Evolutionary conservation across 352 stramenopile species (phyloP), one percentile per base, ranked within the genome.

Genomic region (Phytophthora citricola): DNA sequence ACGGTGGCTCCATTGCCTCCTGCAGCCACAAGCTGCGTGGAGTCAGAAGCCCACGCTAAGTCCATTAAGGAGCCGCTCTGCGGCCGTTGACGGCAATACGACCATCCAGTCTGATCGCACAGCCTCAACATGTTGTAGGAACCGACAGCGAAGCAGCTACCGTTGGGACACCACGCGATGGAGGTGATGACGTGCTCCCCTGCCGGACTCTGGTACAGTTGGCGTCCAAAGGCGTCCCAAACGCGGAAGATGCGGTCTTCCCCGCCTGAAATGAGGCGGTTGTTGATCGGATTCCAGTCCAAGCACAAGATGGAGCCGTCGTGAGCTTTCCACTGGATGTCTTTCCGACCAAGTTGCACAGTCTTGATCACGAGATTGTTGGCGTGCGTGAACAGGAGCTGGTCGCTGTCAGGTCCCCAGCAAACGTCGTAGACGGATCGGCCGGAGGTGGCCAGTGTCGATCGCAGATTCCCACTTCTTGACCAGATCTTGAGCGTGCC

Each of bases 281-380:
- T 93, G 62, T 94, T 97, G 48, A 97, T 96, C 39, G 86, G 78
- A 57, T 95, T 98, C 95, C 95, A 98, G 71, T 98, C 92, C n/a
- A 97, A 67, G 40, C 86, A 95, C 22, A 97, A 70, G 60, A 98
- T 96, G 15, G 86, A 80, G 34, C 90, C 91, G 48, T 97, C 92
- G 69, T 98, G 93, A 4, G 84, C 94, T 44, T 95, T 94, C 94
- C 94, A 98, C 44, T 91, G 76, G 44, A 97, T 91, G 45, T 93
- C 81, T 58, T 93, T 94, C 27, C 86, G 78, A 24, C 89, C 89
- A 36, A 95, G 84, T 65, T 97, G 90, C 46, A 98, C 81, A 2
- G 87, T 93, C 76, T 98, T 98, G 75, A 97, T 97, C 29, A 97
- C 89, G 31, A 98, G 59, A 36, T 93, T 92, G 36, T 79, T 81